Conservation (phyloP, 805 yeast species). For the Kuraishia capsulata region DNA sequence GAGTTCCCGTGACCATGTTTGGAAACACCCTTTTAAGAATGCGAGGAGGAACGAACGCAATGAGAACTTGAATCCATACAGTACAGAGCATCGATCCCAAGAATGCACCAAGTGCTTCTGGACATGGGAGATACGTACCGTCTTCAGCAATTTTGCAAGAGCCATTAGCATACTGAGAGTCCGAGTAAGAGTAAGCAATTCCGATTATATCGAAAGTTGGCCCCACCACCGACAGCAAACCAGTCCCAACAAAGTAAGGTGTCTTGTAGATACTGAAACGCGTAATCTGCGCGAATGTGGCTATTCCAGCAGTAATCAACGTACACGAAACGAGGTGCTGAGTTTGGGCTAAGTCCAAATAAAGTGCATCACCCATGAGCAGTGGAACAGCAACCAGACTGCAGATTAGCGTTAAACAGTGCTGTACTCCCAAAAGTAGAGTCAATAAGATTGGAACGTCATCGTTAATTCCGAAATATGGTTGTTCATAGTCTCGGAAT, state of each 20-base stretch:
- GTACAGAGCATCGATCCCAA: too few relatives aligned
- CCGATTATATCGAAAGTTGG: constrained; percentile 74
- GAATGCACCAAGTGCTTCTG: too few relatives aligned
- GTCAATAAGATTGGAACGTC: too few relatives aligned
- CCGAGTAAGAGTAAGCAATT: constrained; percentile 55
- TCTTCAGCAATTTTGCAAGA: constrained; percentile 45
- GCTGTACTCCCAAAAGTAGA: constrained; percentile 81
- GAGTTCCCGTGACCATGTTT: too few relatives aligned
- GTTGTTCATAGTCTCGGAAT: too few relatives aligned
- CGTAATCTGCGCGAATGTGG: constrained; percentile 61
- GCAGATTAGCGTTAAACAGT: constrained; percentile 72
- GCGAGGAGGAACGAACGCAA: too few relatives aligned
- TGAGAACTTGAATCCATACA: too few relatives aligned
- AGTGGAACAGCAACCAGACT: constrained; percentile 76
- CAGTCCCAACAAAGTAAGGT: constrained; percentile 66
- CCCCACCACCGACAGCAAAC: constrained; percentile 73
- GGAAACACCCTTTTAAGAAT: too few relatives aligned
- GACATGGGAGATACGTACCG: constrained; percentile 59
- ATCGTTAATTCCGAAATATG: too few relatives aligned
- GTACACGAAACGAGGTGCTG: constrained; percentile 60
- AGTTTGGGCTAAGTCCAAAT: constrained; percentile 33
- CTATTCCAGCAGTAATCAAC: constrained; percentile 52
- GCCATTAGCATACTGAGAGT: constrained; percentile 60
- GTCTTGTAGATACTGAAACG: constrained; percentile 61
- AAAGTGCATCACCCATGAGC: constrained; percentile 49